Base-by-base conservation (phyloP, 306 rosid species). In the Vigna reflexopilosa region DNA sequence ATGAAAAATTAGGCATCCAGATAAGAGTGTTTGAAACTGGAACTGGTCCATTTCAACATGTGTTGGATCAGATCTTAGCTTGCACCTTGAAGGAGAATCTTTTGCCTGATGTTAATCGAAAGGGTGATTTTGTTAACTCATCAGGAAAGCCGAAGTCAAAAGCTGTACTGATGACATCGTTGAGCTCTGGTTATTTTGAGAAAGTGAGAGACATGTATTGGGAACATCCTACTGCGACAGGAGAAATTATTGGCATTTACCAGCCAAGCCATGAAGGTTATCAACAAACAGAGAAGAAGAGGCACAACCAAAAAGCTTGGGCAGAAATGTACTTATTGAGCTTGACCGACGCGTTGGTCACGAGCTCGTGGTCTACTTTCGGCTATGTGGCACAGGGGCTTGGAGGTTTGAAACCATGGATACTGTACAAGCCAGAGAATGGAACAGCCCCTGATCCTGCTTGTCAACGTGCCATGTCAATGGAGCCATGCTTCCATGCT, bases 321-420 rank as follows among this genome's bases (percentile, higher is more conserved):
- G 86, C 94, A 0, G 94, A 91, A 85, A 91, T 89, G 88, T 91
- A 88, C 36, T 70, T 91, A 5, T 81, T 91, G 56, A 91, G 94
- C 63, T 67, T 91, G 57, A 85, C 88, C 3, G 92, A 91, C 32
- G 67, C 74, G 48, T 72, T 91, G 86, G 84, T 91, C 50, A 89
- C 94, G 28, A 91, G 97, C 78, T 85, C 93, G 0, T 88, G 94
- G 97, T 91, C 97, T 3, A 91, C 97, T 5, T 91, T 89, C 3
- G 97, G 97, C 58, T 91, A 91, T 7, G 97, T 91, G 9, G 93
- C 97, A 0, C 94, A 91, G 66, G 87, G 97, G 54, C 91, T 89
- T 15, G 93, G 94, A 1, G 94, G 94, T 9, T 70, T 91, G 80
- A 89, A 78, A 34, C 94, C 97, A 16, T 88, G 86, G 94, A 85